Conservation (phyloP, 169 alveolate genomes). For the Babesia caballi region DNA sequence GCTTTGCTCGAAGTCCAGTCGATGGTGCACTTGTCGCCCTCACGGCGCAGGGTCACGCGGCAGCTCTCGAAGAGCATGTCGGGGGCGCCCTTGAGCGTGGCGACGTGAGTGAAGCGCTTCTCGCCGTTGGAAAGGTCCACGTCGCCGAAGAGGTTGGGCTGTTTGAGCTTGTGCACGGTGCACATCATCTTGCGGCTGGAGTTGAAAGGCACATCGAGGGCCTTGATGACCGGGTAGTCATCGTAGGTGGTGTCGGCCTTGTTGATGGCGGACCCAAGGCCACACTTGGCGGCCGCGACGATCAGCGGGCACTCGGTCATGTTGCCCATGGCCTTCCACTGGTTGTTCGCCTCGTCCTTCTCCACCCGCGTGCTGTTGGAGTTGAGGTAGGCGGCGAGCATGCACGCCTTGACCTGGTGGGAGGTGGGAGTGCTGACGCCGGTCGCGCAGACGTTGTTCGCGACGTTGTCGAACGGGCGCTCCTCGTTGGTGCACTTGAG, state of each 20-base stretch:
- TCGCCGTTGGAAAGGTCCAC: constrained; percentile 23
- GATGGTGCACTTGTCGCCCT: constrained; percentile 21
- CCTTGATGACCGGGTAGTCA: constrained; percentile 51
- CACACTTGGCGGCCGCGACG: constrained; percentile 88
- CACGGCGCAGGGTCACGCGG: constrained; percentile 12
- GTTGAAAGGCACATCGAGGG: constrained; percentile 86
- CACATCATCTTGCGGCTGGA: constrained; percentile 85
- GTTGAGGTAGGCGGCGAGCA: constrained; percentile 84
- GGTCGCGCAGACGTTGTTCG: constrained; percentile 10
- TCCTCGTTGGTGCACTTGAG: background rate
- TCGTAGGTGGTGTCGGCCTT: constrained; percentile 17
- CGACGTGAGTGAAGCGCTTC: constrained; percentile 78
- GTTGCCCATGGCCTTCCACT: constrained; percentile 78
- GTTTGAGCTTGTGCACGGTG: constrained; percentile 80
- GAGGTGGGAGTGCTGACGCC: constrained; percentile 26
- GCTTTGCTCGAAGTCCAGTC: constrained; percentile 2
- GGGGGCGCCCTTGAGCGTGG: constrained; percentile 89
- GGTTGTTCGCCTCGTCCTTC: constrained; percentile 50
- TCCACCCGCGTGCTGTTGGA: constrained; percentile 79
- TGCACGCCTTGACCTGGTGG: constrained; percentile 69
- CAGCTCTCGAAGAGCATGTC: constrained; percentile 66
- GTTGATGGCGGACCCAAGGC: constrained; percentile 64
- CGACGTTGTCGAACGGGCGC: background rate
- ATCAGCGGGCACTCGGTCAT: constrained; percentile 90
- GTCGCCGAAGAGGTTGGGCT: constrained; percentile 64